A percentile compares a stretch with the other conserved stretches of the same genome.
phyloP scores from a whole-genome alignment of 805 yeast species.

The Yarrowia sp. region DNA sequence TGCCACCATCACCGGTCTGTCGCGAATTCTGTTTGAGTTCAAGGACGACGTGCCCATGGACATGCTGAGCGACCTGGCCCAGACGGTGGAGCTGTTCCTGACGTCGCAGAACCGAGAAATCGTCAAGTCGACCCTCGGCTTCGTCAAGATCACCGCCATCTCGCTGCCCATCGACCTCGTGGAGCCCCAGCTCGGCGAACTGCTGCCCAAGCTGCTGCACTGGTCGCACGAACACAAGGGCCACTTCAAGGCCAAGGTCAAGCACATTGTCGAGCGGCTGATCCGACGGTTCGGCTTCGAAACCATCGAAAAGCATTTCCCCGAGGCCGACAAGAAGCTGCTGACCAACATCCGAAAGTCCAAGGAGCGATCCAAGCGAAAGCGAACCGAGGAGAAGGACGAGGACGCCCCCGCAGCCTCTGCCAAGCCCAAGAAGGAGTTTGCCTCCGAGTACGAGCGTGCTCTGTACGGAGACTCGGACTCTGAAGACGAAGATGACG shows the following conservation, averaged over 20 bases:
- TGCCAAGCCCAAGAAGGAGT: slow-evolving; percentile 52
- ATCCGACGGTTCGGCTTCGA: slow-evolving; percentile 92
- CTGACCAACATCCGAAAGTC: slow-evolving; percentile 85
- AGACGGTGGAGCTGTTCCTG: slow-evolving; percentile 87
- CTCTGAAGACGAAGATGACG: slow-evolving; percentile 64
- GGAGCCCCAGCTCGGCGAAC: slow-evolving; percentile 65
- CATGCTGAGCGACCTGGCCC: slow-evolving; percentile 73
- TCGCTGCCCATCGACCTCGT: slow-evolving; percentile 82
- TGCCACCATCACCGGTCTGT: slow-evolving; percentile 90
- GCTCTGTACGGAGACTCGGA: slow-evolving; percentile 81
- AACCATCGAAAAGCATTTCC: slow-evolving; percentile 79
- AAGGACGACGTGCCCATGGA: slow-evolving; percentile 66
- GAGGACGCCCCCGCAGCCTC: slow-evolving; percentile 49
- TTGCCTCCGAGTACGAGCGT: slow-evolving; percentile 88
- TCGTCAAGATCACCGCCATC: slow-evolving; percentile 84
- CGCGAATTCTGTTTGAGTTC: slow-evolving; percentile 87
- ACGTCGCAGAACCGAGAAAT: slow-evolving; percentile 92
- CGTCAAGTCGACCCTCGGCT: slow-evolving; percentile 79
- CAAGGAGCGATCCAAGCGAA: slow-evolving; percentile 82
- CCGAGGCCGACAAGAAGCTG: slow-evolving; percentile 86
- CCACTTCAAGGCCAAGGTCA: slow-evolving; percentile 90
- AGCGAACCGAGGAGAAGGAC: slow-evolving; percentile 55
- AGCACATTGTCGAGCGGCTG: slow-evolving; percentile 90
- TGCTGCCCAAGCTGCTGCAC: slow-evolving; percentile 75
- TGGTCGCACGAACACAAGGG: slow-evolving; percentile 98